Percentiles rank a stretch among this genome's conserved stretches.
These are phyloP conservation scores for Phytophthora citricola DNA, from an alignment of 352 stramenopile genomes.

Conservation along the genomic window DNA sequence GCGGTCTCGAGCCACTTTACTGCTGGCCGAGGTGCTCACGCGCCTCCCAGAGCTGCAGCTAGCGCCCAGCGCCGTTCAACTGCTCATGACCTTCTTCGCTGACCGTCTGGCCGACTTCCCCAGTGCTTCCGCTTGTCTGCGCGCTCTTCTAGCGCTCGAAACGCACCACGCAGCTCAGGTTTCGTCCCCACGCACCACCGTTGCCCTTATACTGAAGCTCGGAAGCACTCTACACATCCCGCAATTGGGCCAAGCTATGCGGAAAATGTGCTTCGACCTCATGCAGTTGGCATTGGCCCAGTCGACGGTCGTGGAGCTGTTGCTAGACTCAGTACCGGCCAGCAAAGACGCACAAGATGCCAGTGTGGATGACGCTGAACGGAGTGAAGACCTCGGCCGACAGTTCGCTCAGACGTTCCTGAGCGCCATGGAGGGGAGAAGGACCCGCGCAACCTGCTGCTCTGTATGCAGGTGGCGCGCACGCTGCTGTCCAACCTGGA, in stretches of 20 bases:
- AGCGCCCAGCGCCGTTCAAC: slow-evolving; percentile 64
- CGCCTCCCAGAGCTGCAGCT: slow-evolving; percentile 89
- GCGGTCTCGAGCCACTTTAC: slow-evolving; percentile 76
- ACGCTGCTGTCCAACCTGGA: slow-evolving; percentile 67
- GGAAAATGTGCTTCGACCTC: slow-evolving; percentile 86
- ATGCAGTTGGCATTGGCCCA: slow-evolving; percentile 78
- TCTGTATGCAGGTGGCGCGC: slow-evolving; percentile 78
- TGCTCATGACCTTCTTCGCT: slow-evolving; percentile 87
- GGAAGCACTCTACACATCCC: slow-evolving; percentile 75
- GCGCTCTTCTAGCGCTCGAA: slow-evolving; percentile 77
- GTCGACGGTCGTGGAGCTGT: slow-evolving; percentile 55
- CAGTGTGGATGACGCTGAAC: slow-evolving; percentile 28
- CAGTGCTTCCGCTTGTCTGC: slow-evolving; percentile 80
- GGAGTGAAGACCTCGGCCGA: slow-evolving; percentile 47
- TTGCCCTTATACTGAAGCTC: slow-evolving; percentile 73
- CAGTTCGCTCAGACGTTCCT: slow-evolving; percentile 81
- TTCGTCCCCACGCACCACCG: slow-evolving; percentile 48
- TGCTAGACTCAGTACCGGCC: slow-evolving; percentile 42
- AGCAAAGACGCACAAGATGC: slow-evolving; percentile 26
- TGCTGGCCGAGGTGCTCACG: slow-evolving; percentile 89
- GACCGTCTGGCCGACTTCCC: slow-evolving; percentile 86
- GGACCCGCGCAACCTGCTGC: slow-evolving; percentile 85
- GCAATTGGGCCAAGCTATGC: slow-evolving; percentile 85
- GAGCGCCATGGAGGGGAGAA: slow-evolving; percentile 90
- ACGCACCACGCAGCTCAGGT: slow-evolving; percentile 73